Evolutionary conservation across 768 basidiomycete species (phyloP).

Genomic region (Inosperma sp.): DNA sequence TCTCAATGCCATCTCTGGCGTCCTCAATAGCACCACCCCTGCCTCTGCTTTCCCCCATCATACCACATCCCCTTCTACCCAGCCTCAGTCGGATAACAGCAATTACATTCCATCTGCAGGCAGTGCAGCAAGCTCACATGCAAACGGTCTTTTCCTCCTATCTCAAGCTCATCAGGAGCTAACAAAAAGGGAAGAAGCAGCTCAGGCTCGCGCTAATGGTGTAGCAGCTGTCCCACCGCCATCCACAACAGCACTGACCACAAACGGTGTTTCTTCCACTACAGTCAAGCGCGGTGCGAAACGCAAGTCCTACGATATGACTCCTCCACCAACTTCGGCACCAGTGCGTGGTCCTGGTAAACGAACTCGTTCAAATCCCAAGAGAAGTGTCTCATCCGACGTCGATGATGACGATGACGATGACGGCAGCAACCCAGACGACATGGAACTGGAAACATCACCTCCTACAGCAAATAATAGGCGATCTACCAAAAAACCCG

Average conservation of each 20-base stretch:
- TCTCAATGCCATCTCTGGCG: conserved; percentile 76
- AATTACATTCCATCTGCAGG: conserved; percentile 42
- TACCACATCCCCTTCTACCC: conserved; percentile 40
- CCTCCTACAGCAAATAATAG: conserved; percentile 18
- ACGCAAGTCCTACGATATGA: conserved; percentile 60
- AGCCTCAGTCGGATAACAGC: conserved; percentile 26
- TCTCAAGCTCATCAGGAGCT: conserved; percentile 96
- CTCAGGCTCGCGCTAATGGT: conserved; percentile 56
- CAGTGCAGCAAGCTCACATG: conserved; percentile 64
- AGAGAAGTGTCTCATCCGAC: conserved; percentile 34
- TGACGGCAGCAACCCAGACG: conserved; percentile 39
- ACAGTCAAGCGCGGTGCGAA: conserved; percentile 55
- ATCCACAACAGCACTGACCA: conserved; percentile 32
- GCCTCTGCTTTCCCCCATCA: conserved; percentile 37
- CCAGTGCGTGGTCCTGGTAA: conserved; percentile 30
- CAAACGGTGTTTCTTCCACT: conserved; percentile 20
- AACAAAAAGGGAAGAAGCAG: conserved; percentile 91
- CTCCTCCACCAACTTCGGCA: conserved; percentile 29
- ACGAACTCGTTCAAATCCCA: conserved; percentile 36
- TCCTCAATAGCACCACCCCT: conserved; percentile 58
- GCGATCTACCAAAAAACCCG: conserved; percentile 61
- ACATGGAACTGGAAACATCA: conserved; percentile 22
- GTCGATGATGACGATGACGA: conserved; percentile 38
- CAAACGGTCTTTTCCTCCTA: conserved; percentile 90
- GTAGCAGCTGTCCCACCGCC: conserved; percentile 24